Conservation (phyloP, 768 basidiomycete genomes). For the Xerocomus spinulosus region DNA sequence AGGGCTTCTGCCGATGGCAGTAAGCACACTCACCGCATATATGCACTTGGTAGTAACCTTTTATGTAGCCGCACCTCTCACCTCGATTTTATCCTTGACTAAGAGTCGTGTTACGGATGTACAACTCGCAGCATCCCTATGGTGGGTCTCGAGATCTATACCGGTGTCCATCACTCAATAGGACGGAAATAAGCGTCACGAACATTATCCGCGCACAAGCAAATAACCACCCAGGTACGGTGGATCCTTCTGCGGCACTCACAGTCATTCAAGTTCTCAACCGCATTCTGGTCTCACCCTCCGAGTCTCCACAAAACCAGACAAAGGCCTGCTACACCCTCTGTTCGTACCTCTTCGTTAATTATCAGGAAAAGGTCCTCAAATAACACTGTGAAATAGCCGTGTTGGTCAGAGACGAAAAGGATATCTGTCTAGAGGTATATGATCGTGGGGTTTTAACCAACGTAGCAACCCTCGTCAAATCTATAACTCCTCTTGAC, state of each 20-base stretch:
- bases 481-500: constrained; percentile 48
- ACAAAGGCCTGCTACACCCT: constrained; percentile 75
- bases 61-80: constrained; percentile 24
- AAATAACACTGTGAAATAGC: constrained; percentile 33
- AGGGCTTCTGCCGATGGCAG: constrained; percentile 42
- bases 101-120: constrained; percentile 58
- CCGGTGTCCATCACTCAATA: not conserved
- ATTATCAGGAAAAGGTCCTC: not conserved
- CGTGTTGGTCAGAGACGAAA: constrained; percentile 68
- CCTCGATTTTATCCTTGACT: constrained; percentile 44
- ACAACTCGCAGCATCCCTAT: constrained; percentile 67
- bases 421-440: constrained; percentile 59
- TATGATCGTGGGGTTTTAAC: constrained; percentile 65
- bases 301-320: constrained; percentile 40
- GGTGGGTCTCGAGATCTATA: constrained; percentile 37
- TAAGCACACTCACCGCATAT: constrained; percentile 20
- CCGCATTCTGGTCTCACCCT: constrained; percentile 45
- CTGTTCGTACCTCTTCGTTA: constrained; percentile 45
- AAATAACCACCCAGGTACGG: constrained; percentile 24
- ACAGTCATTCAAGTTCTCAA: constrained; percentile 70
- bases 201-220: constrained; percentile 54
- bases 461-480: constrained; percentile 49
- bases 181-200: constrained; percentile 42
- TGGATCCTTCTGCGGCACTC: constrained; percentile 46
- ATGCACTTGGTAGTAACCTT: constrained; percentile 6